Evolutionary conservation across 2,329 filamentous ascomycete species (phyloP), one percentile per base, ranked within the genome.

Genomic region (Sclerotinia borealis): DNA sequence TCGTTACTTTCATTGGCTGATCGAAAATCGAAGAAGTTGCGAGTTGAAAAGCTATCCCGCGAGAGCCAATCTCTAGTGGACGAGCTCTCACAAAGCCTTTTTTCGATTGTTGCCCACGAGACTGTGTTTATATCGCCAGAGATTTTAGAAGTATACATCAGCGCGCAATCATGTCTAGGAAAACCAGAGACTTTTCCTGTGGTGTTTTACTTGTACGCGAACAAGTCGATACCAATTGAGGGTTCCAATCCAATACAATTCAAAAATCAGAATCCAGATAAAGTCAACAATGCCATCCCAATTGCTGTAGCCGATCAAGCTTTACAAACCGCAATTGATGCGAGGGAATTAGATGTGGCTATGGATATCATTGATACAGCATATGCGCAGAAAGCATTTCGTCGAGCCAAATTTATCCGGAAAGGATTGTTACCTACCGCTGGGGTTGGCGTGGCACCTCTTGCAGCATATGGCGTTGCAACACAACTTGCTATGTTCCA

Each of bases 151-250:
- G 76, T 84, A 69, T 98, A 97, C 76, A 87, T 96, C 66, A 81
- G 84, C 43, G 85, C 91, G 50, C 92, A 96, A 75, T 81, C 87
- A 34, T 81, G 87, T 13, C 83, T 98, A 49, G 84, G 86, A 66
- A 86, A 83, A 63, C 87, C 92, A 3, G 85, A 91, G 68, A 87
- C 90, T 50, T 84, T 98, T 66, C 92, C 93, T 8, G 84, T 88
- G 65, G 85, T 92, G 48, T 89, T 99, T 72, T 79, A 87, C 63
- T 81, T 97, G 60, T 98, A 93, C 75, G 91, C 91, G 55, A 85
- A 85, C 69, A 99, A 98, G 76, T 89, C 91, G 11, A 79, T 86
- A 66, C 90, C 92, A 2, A 77, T 82, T 58, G 79, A 85, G 70
- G 80, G 81, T 58, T 81, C 83, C 22, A 83, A 82, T 19, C 82